phyloP scores from a whole-genome alignment of 768 basidiomycete species.

The Clitopilus hobsonii region DNA sequence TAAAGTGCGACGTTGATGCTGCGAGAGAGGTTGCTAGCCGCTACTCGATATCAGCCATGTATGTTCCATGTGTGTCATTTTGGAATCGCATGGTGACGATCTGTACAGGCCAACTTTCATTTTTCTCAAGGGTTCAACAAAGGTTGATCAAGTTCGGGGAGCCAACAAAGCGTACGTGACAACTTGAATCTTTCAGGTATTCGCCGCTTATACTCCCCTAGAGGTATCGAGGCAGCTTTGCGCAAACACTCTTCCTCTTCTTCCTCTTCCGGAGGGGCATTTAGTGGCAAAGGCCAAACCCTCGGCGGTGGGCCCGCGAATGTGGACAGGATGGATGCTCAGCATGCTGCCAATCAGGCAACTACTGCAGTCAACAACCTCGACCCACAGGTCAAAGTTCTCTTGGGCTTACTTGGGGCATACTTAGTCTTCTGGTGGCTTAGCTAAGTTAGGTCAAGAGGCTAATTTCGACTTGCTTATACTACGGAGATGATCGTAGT shows the following conservation, averaged over 20 bases:
- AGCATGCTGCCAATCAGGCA: constrained; percentile 26
- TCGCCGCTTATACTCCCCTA: constrained; percentile 2
- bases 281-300: constrained; percentile 71
- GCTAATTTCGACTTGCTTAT: not conserved
- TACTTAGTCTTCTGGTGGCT: constrained; percentile 60
- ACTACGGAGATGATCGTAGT: too few relatives aligned
- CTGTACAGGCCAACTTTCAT: constrained; percentile 79
- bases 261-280: constrained; percentile 39
- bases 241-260: constrained; percentile 42
- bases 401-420: constrained; percentile 57
- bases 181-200: not conserved
- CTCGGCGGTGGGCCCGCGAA: constrained; percentile 48
- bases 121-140: constrained; percentile 61
- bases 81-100: not conserved
- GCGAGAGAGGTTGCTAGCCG: constrained; percentile 59
- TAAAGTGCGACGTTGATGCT: constrained; percentile 80
- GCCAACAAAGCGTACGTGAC: constrained; percentile 58
- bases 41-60: constrained; percentile 75
- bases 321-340: constrained; percentile 27
- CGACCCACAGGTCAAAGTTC: constrained; percentile 63
- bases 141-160: constrained; percentile 71
- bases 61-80: constrained; percentile 14
- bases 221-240: constrained; percentile 58
- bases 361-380: constrained; percentile 40
- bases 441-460: constrained; percentile 16